Percentiles rank a stretch among this genome's conserved stretches.
These are phyloP conservation scores for Sugiyamaella neomexicana DNA, from an alignment of 1,139 yeast genomes.

Conservation along the genomic window DNA sequence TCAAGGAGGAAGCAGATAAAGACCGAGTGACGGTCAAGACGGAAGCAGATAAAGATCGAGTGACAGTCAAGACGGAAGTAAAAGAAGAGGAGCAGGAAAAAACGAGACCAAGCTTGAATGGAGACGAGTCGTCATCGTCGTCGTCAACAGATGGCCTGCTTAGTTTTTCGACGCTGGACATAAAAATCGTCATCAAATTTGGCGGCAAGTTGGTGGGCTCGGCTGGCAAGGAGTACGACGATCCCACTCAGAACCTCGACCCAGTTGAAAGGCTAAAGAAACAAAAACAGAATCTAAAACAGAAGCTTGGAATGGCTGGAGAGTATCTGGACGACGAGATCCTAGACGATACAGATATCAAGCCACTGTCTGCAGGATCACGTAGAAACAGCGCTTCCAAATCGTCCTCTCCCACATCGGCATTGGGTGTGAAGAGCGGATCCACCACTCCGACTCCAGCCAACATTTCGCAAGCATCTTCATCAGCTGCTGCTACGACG, in stretches of 20 bases:
- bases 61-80: not conserved
- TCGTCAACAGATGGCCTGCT: constrained; percentile 43
- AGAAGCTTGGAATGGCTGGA: constrained; percentile 47
- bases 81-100: not conserved
- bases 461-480: constrained; percentile 24
- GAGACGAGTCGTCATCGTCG: constrained; percentile 25
- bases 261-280: constrained; percentile 44
- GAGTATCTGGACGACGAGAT: constrained; percentile 44
- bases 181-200: constrained; percentile 62
- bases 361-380: constrained; percentile 22
- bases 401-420: constrained; percentile 26
- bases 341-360: constrained; percentile 38
- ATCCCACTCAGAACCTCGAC: constrained; percentile 41
- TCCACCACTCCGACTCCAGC: constrained; percentile 20
- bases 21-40: not conserved
- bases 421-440: constrained; percentile 17
- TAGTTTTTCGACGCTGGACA: constrained; percentile 61
- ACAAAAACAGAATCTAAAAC: constrained; percentile 44
- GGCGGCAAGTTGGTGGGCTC: constrained; percentile 75
- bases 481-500: constrained; percentile 19
- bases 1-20: constrained; percentile 30
- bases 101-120: constrained; percentile 14
- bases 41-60: not conserved
- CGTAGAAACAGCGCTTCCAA: constrained; percentile 22
- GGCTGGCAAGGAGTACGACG: constrained; percentile 53